Conservation (phyloP, 345 rosid genomes). For the Rhodomyrtus tomentosa region DNA sequence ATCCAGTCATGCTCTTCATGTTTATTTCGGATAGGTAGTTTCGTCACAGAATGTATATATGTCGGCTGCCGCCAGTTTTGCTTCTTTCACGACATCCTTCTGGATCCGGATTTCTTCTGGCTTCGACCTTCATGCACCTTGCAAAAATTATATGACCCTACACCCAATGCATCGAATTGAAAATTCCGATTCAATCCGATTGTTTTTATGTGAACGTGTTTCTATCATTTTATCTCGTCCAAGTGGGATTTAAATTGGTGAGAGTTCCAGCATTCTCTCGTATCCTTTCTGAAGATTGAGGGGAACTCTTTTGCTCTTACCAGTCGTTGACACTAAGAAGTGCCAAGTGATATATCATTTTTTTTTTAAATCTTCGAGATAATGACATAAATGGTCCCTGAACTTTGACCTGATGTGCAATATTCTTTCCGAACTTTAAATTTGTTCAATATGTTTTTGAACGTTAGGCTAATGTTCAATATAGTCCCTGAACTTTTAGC, state of each 20-base stretch:
- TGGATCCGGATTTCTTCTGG: background rate
- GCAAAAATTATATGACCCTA: background rate
- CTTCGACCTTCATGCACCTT: background rate
- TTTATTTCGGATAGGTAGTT: background rate
- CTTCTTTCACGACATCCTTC: background rate
- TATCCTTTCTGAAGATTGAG: too few relatives aligned
- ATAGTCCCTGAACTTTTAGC: too few relatives aligned
- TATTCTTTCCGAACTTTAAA: too few relatives aligned
- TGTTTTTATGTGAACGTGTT: background rate
- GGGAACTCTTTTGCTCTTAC: too few relatives aligned
- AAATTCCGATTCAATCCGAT: background rate
- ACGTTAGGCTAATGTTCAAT: too few relatives aligned
- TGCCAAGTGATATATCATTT: background rate
- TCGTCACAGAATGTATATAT: background rate
- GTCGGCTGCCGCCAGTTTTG: background rate
- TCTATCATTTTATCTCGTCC: background rate
- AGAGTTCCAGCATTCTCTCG: background rate
- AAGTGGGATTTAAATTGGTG: background rate
- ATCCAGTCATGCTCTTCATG: background rate
- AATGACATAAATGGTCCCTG: too few relatives aligned
- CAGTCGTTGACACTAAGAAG: background rate
- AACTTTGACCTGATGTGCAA: too few relatives aligned
- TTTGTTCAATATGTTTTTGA: too few relatives aligned
- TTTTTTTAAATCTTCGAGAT: too few relatives aligned
- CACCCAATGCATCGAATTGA: background rate